These are phyloP conservation scores for Jatropha multifida DNA, from an alignment of 441 rosid genomes.

Conservation along the genomic window DNA sequence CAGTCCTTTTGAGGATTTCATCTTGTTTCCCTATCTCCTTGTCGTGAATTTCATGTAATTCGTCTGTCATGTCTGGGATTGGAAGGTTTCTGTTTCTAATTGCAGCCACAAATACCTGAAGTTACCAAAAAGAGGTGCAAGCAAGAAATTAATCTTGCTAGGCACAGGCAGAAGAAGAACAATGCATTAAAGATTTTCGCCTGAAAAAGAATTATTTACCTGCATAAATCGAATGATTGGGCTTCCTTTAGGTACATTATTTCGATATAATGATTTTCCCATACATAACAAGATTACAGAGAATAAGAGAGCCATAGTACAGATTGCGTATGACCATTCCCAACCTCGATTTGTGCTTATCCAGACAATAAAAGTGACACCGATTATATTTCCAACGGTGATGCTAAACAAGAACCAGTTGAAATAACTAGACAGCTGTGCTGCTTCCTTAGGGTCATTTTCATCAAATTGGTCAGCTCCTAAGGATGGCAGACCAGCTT, in stretches of 20 bases:
- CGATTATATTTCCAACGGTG: conserved; percentile 46
- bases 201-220: conserved; percentile 24
- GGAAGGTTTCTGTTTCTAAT: conserved; percentile 44
- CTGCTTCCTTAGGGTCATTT: conserved; percentile 45
- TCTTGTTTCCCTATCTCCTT: conserved; percentile 30
- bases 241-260: conserved; percentile 47
- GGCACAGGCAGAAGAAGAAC: no score
- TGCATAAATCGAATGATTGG: conserved; percentile 48
- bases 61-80: conserved; percentile 40
- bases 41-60: conserved; percentile 48
- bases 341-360: conserved; percentile 51
- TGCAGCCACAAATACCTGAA: conserved; percentile 54
- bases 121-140: neutral
- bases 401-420: conserved; percentile 67
- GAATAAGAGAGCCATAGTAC: conserved; percentile 36
- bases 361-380: conserved; percentile 58
- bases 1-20: conserved; percentile 47
- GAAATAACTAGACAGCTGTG: conserved; percentile 51
- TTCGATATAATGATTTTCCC: conserved; percentile 54
- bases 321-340: conserved; percentile 52
- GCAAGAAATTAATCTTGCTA: no score
- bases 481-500: conserved; percentile 51
- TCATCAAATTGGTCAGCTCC: conserved; percentile 72
- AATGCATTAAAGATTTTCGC: no score
- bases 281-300: conserved; percentile 33